Conservation (phyloP, 495 filamentous ascomycete genomes). For the Aspergillus indologenus region DNA sequence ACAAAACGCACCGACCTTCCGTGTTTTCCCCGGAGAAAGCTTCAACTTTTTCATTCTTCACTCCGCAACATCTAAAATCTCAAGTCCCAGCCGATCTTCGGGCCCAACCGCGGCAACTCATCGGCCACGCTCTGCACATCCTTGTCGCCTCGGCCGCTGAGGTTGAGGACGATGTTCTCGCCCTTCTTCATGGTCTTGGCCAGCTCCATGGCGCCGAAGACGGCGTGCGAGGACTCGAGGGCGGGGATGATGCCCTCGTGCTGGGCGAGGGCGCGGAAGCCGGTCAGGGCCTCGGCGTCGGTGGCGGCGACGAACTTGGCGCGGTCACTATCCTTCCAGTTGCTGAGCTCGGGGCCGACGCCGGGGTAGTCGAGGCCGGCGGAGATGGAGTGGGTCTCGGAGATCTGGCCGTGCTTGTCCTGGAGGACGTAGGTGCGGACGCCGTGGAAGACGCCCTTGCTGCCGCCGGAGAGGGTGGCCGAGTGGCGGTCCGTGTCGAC, state of each 20-base stretch:
- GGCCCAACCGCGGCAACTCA: slow-evolving; percentile 82
- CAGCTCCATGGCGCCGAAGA: slow-evolving; percentile 82
- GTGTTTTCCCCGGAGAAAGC: background rate
- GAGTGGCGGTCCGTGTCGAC: slow-evolving; percentile 73
- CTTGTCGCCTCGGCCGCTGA: slow-evolving; percentile 93
- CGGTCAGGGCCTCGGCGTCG: slow-evolving; percentile 86
- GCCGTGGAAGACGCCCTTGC: slow-evolving; percentile 85
- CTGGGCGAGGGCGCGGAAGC: slow-evolving; percentile 79
- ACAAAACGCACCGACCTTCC: too few relatives aligned
- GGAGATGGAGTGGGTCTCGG: slow-evolving; percentile 82
- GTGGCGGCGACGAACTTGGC: slow-evolving; percentile 90
- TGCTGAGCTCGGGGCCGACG: slow-evolving; percentile 78
- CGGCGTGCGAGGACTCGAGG: slow-evolving; percentile 88
- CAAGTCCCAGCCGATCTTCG: slow-evolving; percentile 94
- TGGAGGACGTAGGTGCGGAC: slow-evolving; percentile 86
- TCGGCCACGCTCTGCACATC: slow-evolving; percentile 98
- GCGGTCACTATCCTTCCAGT: slow-evolving; percentile 83
- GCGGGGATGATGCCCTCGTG: slow-evolving; percentile 96
- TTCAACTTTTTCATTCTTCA: too few relatives aligned
- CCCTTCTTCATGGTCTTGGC: slow-evolving; percentile 89
- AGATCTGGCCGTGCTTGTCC: slow-evolving; percentile 77
- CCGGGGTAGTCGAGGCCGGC: slow-evolving; percentile 89
- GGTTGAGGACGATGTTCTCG: slow-evolving; percentile 89
- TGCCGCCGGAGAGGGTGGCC: slow-evolving; percentile 73
- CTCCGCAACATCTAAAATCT: slow-evolving; percentile 50